Evolutionary conservation across 2,329 filamentous ascomycete genomes (phyloP).

Genomic region (Penicillium sp.): DNA sequence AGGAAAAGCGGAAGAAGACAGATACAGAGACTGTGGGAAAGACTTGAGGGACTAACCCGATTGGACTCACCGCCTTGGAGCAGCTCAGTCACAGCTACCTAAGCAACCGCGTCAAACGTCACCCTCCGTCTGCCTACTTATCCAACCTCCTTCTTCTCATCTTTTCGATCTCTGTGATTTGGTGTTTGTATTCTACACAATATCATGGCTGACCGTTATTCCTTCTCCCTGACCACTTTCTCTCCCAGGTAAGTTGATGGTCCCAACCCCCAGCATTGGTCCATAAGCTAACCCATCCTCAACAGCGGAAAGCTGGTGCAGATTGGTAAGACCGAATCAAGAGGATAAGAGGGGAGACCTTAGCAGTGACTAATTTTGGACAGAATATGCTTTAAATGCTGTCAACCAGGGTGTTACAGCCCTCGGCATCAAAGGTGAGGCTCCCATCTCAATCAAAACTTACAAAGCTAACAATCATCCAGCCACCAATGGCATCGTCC

Average conservation of each 20-base stretch:
- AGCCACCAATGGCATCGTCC: conserved; percentile 98
- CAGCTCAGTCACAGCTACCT: conserved; percentile 33
- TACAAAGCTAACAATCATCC: conserved; percentile 14
- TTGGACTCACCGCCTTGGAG: conserved; percentile 27
- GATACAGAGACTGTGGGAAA: conserved; percentile 13
- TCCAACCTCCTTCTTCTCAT: conserved; percentile 17
- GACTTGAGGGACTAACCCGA: conserved; percentile 7
- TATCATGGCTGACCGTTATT: conserved; percentile 94
- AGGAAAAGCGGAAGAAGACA: conserved; percentile 14
- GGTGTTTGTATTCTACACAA: conserved; percentile 9
- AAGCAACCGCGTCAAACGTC: conserved; percentile 31
- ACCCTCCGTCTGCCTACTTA: conserved; percentile 27
- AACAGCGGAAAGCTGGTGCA: conserved; percentile 95
- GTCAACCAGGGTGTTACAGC: conserved; percentile 99
- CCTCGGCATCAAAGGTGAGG: conserved; percentile 90
- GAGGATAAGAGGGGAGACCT: neutral
- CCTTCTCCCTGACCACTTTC: conserved; percentile 99
- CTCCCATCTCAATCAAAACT: neutral
- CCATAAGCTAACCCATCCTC: conserved; percentile 46
- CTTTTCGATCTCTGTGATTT: conserved; percentile 11
- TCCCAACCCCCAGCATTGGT: conserved; percentile 18
- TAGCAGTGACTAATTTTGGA: neutral
- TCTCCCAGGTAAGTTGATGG: conserved; percentile 74
- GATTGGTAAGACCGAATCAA: conserved; percentile 65
- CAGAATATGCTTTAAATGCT: conserved; percentile 98